Percentiles rank a stretch among this genome's conserved stretches.
Conservation (phyloP, 768 basidiomycete genomes). For the Botryobasidium botryosum region DNA sequence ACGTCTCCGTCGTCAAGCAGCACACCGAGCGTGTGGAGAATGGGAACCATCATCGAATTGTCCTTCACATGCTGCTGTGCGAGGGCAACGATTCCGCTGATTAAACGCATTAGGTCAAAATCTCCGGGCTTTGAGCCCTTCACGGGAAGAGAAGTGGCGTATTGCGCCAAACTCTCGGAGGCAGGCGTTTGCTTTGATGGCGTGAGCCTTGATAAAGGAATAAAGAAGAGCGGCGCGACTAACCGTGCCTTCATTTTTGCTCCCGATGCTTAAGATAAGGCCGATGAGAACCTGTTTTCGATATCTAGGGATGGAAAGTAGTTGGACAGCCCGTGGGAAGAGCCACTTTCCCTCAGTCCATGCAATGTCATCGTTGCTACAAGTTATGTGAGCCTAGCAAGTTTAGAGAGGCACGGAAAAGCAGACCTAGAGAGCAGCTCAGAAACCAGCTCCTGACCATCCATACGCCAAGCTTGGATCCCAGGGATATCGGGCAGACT, state of each 20-base stretch:
- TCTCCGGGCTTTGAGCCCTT: conserved; percentile 13
- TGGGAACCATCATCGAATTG: conserved; percentile 68
- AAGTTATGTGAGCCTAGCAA: conserved; percentile 2
- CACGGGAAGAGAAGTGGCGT: conserved; percentile 36
- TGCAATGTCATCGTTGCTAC: conserved; percentile 21
- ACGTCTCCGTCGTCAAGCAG: conserved; percentile 56
- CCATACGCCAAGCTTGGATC: conserved; percentile 33
- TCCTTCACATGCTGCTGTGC: conserved; percentile 36
- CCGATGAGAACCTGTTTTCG: conserved; percentile 47
- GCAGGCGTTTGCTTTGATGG: conserved; percentile 47
- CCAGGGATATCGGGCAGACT: conserved; percentile 19
- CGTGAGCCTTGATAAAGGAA: conserved; percentile 8
- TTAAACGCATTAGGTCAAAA: conserved; percentile 22
- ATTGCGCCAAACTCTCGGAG: conserved; percentile 40
- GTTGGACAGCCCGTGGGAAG: conserved; percentile 51
- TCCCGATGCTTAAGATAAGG: conserved; percentile 62
- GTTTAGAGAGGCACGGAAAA: conserved; percentile 2
- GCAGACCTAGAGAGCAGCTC: conserved; percentile 36
- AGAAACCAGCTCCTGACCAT: conserved; percentile 29
- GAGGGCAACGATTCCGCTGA: conserved; percentile 20
- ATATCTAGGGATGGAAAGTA: conserved; percentile 47
- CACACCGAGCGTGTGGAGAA: conserved; percentile 56
- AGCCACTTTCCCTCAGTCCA: conserved; percentile 67
- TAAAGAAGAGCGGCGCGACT: conserved; percentile 20
- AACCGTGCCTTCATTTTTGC: conserved; percentile 74